These are phyloP conservation scores for Xylaria sp. DNA, from an alignment of 2,329 filamentous ascomycete species.

Conservation along the genomic window DNA sequence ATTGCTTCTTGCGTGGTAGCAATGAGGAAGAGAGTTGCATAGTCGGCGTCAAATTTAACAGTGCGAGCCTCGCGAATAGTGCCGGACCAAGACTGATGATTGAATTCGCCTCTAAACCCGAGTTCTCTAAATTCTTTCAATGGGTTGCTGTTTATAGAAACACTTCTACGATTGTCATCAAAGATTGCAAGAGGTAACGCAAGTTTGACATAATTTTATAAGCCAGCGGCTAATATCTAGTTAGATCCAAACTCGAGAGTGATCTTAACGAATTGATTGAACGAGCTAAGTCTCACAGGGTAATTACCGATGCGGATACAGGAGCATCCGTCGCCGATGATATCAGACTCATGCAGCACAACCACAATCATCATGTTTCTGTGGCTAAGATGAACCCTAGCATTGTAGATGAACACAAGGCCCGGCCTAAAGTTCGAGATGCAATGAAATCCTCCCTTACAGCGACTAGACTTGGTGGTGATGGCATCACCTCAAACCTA, in stretches of 20 bases:
- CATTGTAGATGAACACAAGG: neutral
- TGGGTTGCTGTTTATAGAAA: conserved; percentile 38
- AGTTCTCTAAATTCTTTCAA: conserved; percentile 35
- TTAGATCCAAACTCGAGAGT: conserved; percentile 36
- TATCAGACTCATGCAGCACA: conserved; percentile 43
- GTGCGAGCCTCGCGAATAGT: conserved; percentile 15
- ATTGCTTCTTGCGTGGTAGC: neutral
- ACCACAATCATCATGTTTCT: conserved; percentile 26
- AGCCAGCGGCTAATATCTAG: conserved; percentile 18
- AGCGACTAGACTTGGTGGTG: conserved; percentile 11
- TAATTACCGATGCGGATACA: conserved; percentile 25
- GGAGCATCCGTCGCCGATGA: conserved; percentile 33
- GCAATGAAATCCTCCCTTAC: conserved; percentile 32
- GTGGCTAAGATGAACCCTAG: neutral
- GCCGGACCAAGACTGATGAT: conserved; percentile 38
- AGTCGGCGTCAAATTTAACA: conserved; percentile 22
- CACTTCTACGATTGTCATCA: neutral
- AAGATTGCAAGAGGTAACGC: conserved; percentile 28
- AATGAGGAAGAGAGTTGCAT: conserved; percentile 24
- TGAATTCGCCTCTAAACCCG: conserved; percentile 39
- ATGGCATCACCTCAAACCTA: conserved; percentile 13
- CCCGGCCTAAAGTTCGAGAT: conserved; percentile 39
- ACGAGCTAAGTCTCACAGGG: conserved; percentile 21
- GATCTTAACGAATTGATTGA: conserved; percentile 30
- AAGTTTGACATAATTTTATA: neutral